Evolutionary conservation across 495 filamentous ascomycete genomes (phyloP).

Genomic region (Ascobolus immersus): DNA sequence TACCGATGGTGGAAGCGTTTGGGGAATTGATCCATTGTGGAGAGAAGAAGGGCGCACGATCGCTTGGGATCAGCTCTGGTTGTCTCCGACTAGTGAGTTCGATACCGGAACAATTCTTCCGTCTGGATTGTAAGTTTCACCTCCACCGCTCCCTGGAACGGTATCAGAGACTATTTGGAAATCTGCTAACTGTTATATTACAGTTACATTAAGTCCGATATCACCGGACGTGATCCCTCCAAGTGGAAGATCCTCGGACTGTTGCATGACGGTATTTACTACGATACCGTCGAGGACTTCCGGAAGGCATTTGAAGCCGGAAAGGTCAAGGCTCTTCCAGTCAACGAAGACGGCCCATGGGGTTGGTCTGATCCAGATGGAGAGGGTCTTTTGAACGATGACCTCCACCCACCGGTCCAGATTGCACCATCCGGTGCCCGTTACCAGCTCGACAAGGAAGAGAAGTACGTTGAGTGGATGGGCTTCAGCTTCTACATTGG

Average conservation of each 20-base stretch:
- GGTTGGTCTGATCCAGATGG: conserved; percentile 21
- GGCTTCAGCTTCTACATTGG: conserved; percentile 27
- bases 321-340: conserved; percentile 20
- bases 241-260: conserved; percentile 25
- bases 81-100: conserved; percentile 14
- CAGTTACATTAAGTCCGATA: too few species aligned
- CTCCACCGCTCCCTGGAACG: too few species aligned
- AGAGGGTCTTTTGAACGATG: conserved; percentile 16
- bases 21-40: conserved; percentile 20
- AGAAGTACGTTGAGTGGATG: conserved; percentile 29
- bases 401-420: conserved; percentile 17
- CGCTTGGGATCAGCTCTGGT: conserved; percentile 22
- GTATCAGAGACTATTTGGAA: too few species aligned
- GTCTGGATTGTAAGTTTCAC: too few species aligned
- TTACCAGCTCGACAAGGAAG: conserved; percentile 19
- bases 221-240: conserved; percentile 22
- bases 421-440: conserved; percentile 19
- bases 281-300: conserved; percentile 22
- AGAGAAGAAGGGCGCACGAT: conserved; percentile 21
- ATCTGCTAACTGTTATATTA: too few species aligned
- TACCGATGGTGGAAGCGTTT: conserved; percentile 19
- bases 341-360: conserved; percentile 21
- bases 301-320: conserved; percentile 20
- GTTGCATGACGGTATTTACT: conserved; percentile 27
- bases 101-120: conserved; percentile 21